Evolutionary conservation across 495 filamentous ascomycete species (phyloP).

Genomic region (Penicillium goetzii): DNA sequence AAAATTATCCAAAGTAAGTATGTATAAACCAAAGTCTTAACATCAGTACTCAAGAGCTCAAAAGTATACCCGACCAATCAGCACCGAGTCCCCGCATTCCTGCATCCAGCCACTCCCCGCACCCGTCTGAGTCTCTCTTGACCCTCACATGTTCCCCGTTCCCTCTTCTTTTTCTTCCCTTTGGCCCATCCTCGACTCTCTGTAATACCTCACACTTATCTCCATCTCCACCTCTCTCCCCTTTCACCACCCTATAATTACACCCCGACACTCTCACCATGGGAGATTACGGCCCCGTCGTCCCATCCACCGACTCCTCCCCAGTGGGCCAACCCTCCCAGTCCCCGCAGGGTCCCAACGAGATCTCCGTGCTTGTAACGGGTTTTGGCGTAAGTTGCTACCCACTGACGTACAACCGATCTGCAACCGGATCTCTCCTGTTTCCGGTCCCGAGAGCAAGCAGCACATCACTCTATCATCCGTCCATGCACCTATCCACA

Average conservation of each 20-base stretch:
- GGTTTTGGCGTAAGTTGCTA: slow-evolving; percentile 68
- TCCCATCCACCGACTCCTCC: slow-evolving; percentile 22
- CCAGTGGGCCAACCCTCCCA: slow-evolving; percentile 22
- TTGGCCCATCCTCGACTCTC: background rate
- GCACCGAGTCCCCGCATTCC: slow-evolving; percentile 13
- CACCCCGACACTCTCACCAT: slow-evolving; percentile 25
- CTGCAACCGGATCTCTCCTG: slow-evolving; percentile 19
- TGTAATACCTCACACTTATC: background rate
- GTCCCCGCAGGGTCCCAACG: slow-evolving; percentile 31
- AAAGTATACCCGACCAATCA: slow-evolving; percentile 7
- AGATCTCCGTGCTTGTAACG: slow-evolving; percentile 70
- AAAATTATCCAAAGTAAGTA: background rate
- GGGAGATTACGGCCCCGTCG: slow-evolving; percentile 45
- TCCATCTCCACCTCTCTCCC: background rate
- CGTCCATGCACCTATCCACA: background rate
- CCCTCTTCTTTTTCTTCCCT: background rate
- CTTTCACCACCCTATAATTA: background rate
- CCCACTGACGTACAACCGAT: slow-evolving; percentile 12
- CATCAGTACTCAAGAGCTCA: background rate
- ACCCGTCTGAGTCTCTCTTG: background rate
- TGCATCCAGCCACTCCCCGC: slow-evolving; percentile 6
- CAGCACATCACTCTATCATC: background rate
- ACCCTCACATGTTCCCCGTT: background rate
- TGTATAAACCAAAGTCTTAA: background rate
- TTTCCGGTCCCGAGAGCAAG: slow-evolving; percentile 9